Base-by-base conservation (phyloP, 2,329 filamentous ascomycete genomes). In the Septoria linicola region DNA sequence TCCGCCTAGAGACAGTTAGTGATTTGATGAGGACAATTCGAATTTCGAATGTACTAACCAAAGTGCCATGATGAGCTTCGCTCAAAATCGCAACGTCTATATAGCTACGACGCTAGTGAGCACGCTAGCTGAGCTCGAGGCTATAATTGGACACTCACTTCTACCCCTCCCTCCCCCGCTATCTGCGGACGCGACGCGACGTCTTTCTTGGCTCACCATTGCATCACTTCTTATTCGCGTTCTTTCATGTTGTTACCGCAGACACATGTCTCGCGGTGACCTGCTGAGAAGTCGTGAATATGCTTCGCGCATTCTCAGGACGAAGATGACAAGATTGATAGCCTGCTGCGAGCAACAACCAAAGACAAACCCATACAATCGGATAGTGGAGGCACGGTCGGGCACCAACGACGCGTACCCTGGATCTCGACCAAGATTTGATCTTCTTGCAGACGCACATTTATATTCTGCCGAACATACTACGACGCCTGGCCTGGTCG, bases 321-420 rank as follows among this genome's bases (percentile, higher is more conserved):
- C n/a, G n/a, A n/a, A n/a, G n/a, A n/a, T n/a, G n/a, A n/a, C n/a
- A n/a, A n/a, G n/a, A n/a, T n/a, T n/a, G n/a, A n/a, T n/a, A n/a
- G n/a, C n/a, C n/a, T n/a, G n/a, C n/a, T n/a, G n/a, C n/a, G n/a
- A n/a, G n/a, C n/a, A n/a, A n/a, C n/a, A n/a, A n/a, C n/a, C n/a
- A n/a, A n/a, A n/a, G n/a, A n/a, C n/a, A n/a, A n/a, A n/a, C 20
- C 37, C 46, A 42, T 10, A 16, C 21, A 25, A 49, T 27, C 46
- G 46, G 40, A 49, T 49, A 41, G 46, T 48, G 44, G 44, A 48
- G 44, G 35, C 34, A 20, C 25, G 25, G 35, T 48, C 36, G 44
- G 44, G 44, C 44, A 48, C 35, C 44, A 16, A 48, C 35, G 44
- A 48, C 44, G 27, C 44, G 35, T 39, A 20, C 14, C 35, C 35